These are phyloP conservation scores for Zalerion maritima DNA, from an alignment of 495 filamentous ascomycete genomes.

Conservation along the genomic window DNA sequence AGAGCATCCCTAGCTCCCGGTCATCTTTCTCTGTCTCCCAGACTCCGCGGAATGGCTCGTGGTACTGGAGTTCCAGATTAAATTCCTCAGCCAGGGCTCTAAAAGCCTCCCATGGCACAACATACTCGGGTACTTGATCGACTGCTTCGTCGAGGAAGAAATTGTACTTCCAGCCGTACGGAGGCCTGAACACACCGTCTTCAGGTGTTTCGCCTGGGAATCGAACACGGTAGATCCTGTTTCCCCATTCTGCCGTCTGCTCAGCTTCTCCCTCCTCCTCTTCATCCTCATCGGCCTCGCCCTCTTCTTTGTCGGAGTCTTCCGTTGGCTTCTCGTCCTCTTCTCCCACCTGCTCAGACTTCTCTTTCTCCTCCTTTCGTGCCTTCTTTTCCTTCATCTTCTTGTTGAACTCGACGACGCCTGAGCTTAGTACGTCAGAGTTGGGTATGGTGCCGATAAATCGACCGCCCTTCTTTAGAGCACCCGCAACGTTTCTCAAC, in stretches of 20 bases:
- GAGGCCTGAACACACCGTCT: constrained; percentile 77
- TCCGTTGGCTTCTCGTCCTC: background rate
- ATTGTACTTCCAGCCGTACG: constrained; percentile 94
- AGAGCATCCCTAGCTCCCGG: constrained; percentile 59
- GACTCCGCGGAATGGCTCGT: constrained; percentile 75
- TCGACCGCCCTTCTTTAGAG: constrained; percentile 81
- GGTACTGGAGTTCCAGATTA: constrained; percentile 86
- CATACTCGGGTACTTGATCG: constrained; percentile 91
- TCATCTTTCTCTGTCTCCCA: constrained; percentile 85
- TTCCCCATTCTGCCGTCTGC: constrained; percentile 68
- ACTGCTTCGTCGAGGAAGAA: constrained; percentile 94
- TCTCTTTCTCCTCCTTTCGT: constrained; percentile 17
- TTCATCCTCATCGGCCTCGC: constrained; percentile 26
- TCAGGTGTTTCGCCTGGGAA: constrained; percentile 69
- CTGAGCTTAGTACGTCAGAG: constrained; percentile 65
- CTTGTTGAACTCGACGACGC: constrained; percentile 47
- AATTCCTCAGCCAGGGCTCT: constrained; percentile 89
- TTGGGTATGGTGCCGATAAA: constrained; percentile 91
- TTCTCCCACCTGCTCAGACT: constrained; percentile 10
- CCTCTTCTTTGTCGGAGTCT: constrained; percentile 12
- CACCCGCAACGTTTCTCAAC: constrained; percentile 81
- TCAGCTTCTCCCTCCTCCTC: constrained; percentile 37
- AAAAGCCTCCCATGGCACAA: constrained; percentile 96
- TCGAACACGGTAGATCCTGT: constrained; percentile 74
- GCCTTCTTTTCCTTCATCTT: constrained; percentile 38